Conservation (phyloP, 257 asterid species). For the Solanum clarkiae region DNA sequence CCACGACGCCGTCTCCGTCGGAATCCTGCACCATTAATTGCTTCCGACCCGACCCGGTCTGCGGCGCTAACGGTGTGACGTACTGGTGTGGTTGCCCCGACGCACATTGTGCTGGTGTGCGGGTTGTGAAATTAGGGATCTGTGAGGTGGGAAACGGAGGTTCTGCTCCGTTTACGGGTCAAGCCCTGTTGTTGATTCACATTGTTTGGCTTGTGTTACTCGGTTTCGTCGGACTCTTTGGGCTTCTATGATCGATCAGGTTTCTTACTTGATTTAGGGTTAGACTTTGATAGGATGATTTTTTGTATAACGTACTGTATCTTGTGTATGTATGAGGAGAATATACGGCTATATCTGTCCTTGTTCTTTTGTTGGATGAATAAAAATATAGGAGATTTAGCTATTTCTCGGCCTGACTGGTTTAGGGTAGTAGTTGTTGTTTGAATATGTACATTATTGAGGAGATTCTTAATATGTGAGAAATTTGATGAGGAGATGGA, state of each 20-base stretch:
- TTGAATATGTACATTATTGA: background rate
- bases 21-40: slow-evolving; percentile 66
- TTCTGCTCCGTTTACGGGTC: slow-evolving; percentile 64
- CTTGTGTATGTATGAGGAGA: background rate
- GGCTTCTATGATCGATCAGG: slow-evolving; percentile 46
- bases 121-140: slow-evolving; percentile 54
- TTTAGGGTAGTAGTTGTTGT: background rate
- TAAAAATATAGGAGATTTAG: background rate
- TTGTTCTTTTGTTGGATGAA: background rate
- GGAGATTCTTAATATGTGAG: background rate
- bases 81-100: slow-evolving; percentile 99
- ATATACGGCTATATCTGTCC: background rate
- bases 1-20: slow-evolving; percentile 9
- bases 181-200: slow-evolving; percentile 84
- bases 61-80: slow-evolving; percentile 78
- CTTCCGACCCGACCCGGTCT: slow-evolving; percentile 87
- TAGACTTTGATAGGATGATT: background rate
- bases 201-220: slow-evolving; percentile 81
- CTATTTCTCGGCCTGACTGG: background rate
- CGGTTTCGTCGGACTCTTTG: slow-evolving; percentile 68
- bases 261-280: background rate
- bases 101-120: slow-evolving; percentile 75
- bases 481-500: background rate
- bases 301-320: background rate
- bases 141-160: slow-evolving; percentile 89